Evolutionary conservation across 73 alveolate genomes (phyloP), one percentile per base, ranked within the genome.

Genomic region (Paramecium caudatum): DNA sequence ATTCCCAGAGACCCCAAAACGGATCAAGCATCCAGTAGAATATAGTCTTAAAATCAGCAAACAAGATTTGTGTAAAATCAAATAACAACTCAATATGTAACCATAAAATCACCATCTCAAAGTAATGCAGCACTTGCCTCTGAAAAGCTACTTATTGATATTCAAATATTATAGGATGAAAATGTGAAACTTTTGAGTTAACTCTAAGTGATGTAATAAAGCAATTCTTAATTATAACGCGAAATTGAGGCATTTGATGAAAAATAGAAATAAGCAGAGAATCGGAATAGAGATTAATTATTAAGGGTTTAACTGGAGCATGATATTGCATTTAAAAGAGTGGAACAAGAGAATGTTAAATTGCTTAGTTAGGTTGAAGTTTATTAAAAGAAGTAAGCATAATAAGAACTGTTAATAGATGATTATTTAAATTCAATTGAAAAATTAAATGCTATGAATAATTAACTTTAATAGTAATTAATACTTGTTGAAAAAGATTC

Each of bases 291-390:
- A 25, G 80, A 55, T 5, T 55, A 55, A 23, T 55, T 27, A 12
- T 55, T 23, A 10, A 55, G 80, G 30, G 5, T 5, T 25, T 5
- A 55, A 23, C 30, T 55, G 16, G 80, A 55, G 16, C 80, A 55
- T 5, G 80, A 55, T 8, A 16, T 55, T 5, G 23, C 80, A 21
- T 55, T 55, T 23, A 55, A 55, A 55, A 55, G 12, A 10, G 30
- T 55, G 9, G 80, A 55, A 55, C 30, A 55, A 27, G 80, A 55
- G n/a, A 55, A 55, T 55, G 80, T 55, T 16, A 55, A 21, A 55
- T 27, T 55, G 30, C 10, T 55, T 4, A 55, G 80, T 27, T 55
- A 55, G n/a, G 80, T 55, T 21, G 80, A 55, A 7, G 80, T 55
- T 0, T 55, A 55, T 23, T 55, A 55, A 12, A 55, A 55, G n/a